Base-by-base conservation (phyloP, 306 rosid genomes). In the Fragaria iinumae region DNA sequence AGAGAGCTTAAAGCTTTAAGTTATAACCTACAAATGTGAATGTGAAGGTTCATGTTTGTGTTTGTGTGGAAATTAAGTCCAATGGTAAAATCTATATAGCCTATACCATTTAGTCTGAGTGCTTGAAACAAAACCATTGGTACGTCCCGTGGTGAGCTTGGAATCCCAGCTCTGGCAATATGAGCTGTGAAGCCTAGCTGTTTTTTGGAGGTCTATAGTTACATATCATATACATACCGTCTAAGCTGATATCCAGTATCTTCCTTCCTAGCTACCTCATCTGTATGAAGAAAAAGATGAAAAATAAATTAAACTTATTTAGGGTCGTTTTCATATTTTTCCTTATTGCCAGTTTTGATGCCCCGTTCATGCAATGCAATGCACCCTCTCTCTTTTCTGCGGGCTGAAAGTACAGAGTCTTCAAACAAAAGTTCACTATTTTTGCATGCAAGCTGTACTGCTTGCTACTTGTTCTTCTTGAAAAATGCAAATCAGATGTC, bases 391-490 rank as follows among this genome's bases (percentile, higher is more conserved):
- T 57, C 64, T 59, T 25, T 62, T 62, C 41, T 11, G 67, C 41
- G 41, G 67, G 21, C 29, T 29, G 41, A 32, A 62, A 27, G 34
- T 62, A 1, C 27, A 2, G 75, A 2, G 75, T 32, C 64, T 52
- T 71, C 1, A 71, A 71, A 7, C 20, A 32, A 64, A 71, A 50
- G 64, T 34, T 50, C 11, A 20, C 47, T 11, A 3, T 11, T 8
- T 52, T 11, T 7, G 45, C 45, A 41, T 71, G 75, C 75, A 71
- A 71, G 75, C 47, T 49, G 75, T 71, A 47, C 23, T 14, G n/a
- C 69, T 29, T 27, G 27, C 27, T 34, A 64, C 45, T 64, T 7
- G 44, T 64, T 32, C 45, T 64, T 16, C 69, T 50, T 34, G 47
- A 48, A 27, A 70, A 29, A 29, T 29, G 32, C 67, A 6, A 29